phyloP scores from a whole-genome alignment of 2,329 filamentous ascomycete species.

The Scedosporium apiospermum region DNA sequence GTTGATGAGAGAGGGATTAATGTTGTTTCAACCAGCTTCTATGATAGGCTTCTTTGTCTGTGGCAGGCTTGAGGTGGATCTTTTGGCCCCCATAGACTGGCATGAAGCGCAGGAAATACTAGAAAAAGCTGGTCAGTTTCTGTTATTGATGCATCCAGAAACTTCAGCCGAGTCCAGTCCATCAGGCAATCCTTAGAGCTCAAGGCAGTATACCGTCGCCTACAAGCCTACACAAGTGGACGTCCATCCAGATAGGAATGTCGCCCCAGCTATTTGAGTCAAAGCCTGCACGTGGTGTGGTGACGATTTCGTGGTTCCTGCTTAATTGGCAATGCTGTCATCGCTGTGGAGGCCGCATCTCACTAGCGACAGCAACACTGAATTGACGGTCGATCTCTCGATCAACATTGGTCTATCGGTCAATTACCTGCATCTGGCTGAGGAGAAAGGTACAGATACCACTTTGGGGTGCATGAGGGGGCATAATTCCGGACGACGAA shows the following conservation, averaged over 20 bases:
- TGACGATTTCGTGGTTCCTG: not conserved
- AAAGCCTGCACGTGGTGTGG: no score
- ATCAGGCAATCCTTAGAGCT: no score
- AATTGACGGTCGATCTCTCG: no score
- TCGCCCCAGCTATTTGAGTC: no score
- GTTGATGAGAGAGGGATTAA: conserved; percentile 10
- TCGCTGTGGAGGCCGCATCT: not conserved
- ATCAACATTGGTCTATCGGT: not conserved
- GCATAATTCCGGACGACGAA: not conserved
- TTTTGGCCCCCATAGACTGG: not conserved
- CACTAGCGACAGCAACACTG: not conserved
- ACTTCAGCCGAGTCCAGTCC: no score
- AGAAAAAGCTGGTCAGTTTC: no score
- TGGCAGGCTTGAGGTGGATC: conserved; percentile 36
- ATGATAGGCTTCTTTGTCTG: conserved; percentile 60
- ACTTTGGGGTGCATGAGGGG: not conserved
- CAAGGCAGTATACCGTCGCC: no score
- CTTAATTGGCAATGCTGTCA: not conserved
- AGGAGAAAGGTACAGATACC: not conserved
- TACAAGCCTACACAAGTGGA: no score
- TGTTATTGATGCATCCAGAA: no score
- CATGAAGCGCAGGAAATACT: not conserved
- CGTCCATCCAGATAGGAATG: not conserved
- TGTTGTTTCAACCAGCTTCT: conserved; percentile 67
- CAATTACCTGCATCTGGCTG: not conserved